These are phyloP conservation scores for Curvularia sp. DNA, from an alignment of 2,329 filamentous ascomycete genomes.

Conservation along the genomic window DNA sequence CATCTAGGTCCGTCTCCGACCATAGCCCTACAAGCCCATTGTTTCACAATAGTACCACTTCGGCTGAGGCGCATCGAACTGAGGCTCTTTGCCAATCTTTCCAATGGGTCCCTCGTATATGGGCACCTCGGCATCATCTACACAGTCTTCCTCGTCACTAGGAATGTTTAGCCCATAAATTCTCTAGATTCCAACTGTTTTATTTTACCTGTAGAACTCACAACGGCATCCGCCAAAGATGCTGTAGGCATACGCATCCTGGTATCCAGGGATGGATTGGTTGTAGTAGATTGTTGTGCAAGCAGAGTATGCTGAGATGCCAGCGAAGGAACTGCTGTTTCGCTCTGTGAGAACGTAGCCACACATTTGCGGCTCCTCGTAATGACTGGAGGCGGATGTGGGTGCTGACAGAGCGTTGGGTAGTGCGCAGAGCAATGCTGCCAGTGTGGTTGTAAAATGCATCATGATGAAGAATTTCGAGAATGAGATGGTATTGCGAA, in stretches of 20 bases:
- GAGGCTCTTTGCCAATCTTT: slow-evolving; percentile 12
- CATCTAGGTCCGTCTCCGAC: neutral
- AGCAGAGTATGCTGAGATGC: slow-evolving; percentile 8
- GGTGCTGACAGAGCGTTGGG: slow-evolving; percentile 3
- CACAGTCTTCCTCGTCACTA: slow-evolving; percentile 15
- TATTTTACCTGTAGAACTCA: slow-evolving; percentile 12
- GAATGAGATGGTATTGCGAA: neutral
- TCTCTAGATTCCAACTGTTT: neutral
- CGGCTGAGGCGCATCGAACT: slow-evolving; percentile 20
- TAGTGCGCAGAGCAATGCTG: neutral
- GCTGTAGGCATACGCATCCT: slow-evolving; percentile 19
- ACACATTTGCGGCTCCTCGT: slow-evolving; percentile 17
- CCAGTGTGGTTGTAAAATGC: neutral
- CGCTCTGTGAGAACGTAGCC: slow-evolving; percentile 23
- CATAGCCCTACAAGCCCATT: neutral
- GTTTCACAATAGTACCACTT: slow-evolving; percentile 25
- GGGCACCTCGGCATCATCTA: neutral
- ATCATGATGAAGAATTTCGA: neutral
- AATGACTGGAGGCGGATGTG: neutral
- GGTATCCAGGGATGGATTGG: slow-evolving; percentile 10
- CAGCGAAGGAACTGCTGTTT: slow-evolving; percentile 19
- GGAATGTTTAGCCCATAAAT: neutral
- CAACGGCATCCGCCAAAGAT: slow-evolving; percentile 19
- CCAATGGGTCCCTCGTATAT: slow-evolving; percentile 16
- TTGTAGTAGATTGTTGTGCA: slow-evolving; percentile 23